Percentiles rank a stretch among this genome's conserved stretches.
phyloP scores from a whole-genome alignment of 345 rosid genomes.

The Noccaea caerulescens region DNA sequence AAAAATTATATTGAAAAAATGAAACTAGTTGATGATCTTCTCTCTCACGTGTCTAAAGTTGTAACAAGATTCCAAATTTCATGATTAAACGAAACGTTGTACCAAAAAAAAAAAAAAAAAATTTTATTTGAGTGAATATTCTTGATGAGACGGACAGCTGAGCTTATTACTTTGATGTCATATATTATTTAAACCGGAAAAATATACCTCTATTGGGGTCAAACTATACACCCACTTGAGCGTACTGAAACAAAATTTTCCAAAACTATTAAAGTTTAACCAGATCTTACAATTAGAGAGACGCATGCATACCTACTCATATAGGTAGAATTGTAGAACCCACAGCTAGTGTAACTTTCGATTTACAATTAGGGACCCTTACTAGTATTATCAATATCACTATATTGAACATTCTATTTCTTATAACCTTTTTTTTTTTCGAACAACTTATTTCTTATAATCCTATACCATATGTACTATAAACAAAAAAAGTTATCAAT shows the following conservation, averaged over 20 bases:
- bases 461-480: no score
- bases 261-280: conserved; percentile 11
- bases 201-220: neutral
- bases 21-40: neutral
- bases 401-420: no score
- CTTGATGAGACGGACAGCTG: neutral
- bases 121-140: neutral
- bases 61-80: neutral
- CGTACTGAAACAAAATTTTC: neutral
- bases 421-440: no score
- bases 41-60: neutral
- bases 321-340: conserved; percentile 18
- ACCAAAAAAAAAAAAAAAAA: neutral
- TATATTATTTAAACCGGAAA: neutral
- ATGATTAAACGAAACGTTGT: neutral
- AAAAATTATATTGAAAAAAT: neutral
- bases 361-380: neutral
- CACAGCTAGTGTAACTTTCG: neutral
- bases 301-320: conserved; percentile 17
- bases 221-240: conserved; percentile 11
- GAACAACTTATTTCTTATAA: no score
- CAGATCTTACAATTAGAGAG: conserved; percentile 28
- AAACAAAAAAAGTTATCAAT: no score
- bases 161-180: neutral
- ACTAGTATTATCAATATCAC: neutral